Base-by-base conservation (phyloP, 2,329 filamentous ascomycete genomes). In the Paecilomyces variotii region DNA sequence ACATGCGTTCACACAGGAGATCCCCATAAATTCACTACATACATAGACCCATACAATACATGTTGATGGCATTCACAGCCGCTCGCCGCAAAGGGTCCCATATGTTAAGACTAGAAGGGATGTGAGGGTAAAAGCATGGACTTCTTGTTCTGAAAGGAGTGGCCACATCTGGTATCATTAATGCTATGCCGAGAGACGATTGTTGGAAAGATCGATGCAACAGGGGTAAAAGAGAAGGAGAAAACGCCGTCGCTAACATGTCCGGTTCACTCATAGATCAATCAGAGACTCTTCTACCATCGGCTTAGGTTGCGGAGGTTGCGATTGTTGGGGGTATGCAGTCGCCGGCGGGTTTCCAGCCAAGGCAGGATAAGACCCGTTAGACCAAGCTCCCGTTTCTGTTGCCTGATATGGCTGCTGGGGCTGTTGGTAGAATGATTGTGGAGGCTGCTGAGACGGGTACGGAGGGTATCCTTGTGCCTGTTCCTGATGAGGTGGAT, bases 211-310 rank as follows among this genome's bases (percentile, higher is more conserved):
- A 56, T 55, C 45, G 50, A 52, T 52, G 50, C 50, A 52, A 26
- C n/a, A 52, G 24, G 9, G 54, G 54, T 28, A 59, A 54, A 35
- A 28, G 30, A 30, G 27, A 19, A 28, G 2, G 28, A 32, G 25
- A 11, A 30, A 53, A 54, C 53, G 19, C 53, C 53, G 14, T 54
- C 53, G 53, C 53, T 54, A 54, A 52, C 50, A 52, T 52, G 50
- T 56, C 32, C n/a, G 24, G 3, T 56, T 45, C 28, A 45, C 35
- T 57, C 64, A 71, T 59, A 71, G 61, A 57, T 71, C 69, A 59
- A 71, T 71, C 55, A 71, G 57, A 58, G 68, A 70, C 59, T 71
- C 69, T 52, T 71, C 69, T 11, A 68, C 67, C 4, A 60, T 62
- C 2, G 68, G 66, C 45, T 64, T 64, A 27, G 67, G 54, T 7